Conservation (phyloP, 805 yeast species). For the Pichia eremophila region DNA sequence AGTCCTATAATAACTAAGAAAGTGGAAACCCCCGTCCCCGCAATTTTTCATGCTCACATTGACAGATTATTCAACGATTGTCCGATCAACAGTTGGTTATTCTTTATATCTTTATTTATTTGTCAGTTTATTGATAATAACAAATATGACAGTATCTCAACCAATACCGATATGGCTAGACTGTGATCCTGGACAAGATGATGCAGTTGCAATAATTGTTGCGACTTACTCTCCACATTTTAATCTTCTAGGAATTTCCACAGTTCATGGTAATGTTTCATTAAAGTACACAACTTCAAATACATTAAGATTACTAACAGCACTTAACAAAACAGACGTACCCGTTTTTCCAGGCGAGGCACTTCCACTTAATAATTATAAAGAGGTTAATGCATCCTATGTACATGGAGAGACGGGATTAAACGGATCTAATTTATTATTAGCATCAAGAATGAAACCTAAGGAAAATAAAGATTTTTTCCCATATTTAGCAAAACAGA, state of each 20-base stretch:
- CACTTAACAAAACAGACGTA: constrained; percentile 40
- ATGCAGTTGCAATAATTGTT: constrained; percentile 63
- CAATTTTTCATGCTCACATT: no score
- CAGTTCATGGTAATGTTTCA: constrained; percentile 67
- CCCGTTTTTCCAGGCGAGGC: constrained; percentile 62
- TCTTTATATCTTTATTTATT: no score
- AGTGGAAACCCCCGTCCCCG: no score
- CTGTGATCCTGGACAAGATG: constrained; percentile 92
- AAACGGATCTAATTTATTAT: constrained; percentile 62
- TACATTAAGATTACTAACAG: constrained; percentile 57
- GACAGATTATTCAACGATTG: no score
- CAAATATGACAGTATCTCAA: not conserved
- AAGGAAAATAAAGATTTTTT: constrained; percentile 14
- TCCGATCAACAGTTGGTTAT: no score
- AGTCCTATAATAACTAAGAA: no score
- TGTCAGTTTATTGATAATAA: no score
- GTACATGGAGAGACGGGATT: constrained; percentile 71
- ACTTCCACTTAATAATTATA: constrained; percentile 43
- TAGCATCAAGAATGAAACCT: constrained; percentile 30
- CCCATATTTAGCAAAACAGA: constrained; percentile 15
- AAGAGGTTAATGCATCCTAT: constrained; percentile 42
- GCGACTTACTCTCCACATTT: constrained; percentile 52
- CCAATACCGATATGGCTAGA: constrained; percentile 73
- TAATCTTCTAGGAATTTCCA: constrained; percentile 57
- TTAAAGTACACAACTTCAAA: constrained; percentile 58